phyloP scores from a whole-genome alignment of 2,329 filamentous ascomycete species.

The Biscogniauxia marginata region DNA sequence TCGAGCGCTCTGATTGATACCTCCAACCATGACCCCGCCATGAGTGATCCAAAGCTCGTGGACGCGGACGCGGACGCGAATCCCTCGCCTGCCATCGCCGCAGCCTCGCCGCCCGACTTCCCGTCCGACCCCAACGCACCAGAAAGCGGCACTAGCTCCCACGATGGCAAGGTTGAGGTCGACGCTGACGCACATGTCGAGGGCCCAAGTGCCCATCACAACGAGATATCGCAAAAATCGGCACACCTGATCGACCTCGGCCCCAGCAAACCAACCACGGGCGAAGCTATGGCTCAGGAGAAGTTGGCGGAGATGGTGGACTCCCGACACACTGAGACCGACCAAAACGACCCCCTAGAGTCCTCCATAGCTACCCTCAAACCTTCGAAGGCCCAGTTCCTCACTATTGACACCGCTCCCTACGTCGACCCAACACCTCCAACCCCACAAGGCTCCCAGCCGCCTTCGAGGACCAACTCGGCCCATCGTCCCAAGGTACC shows the following conservation, averaged over 20 bases:
- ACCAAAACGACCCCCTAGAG: conserved; percentile 33
- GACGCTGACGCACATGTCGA: not conserved
- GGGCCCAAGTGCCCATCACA: not conserved
- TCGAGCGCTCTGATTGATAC: conserved; percentile 20
- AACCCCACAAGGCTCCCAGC: conserved; percentile 54
- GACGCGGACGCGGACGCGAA: conserved; percentile 4
- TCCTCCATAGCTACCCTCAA: conserved; percentile 51
- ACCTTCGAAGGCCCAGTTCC: conserved; percentile 45
- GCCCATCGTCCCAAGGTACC: conserved; percentile 48
- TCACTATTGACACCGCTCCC: conserved; percentile 45
- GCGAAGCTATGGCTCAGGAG: not conserved
- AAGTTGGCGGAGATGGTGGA: not conserved
- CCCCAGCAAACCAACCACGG: not conserved
- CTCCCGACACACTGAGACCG: not conserved
- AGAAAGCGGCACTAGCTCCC: conserved; percentile 2
- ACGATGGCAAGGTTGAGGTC: not conserved
- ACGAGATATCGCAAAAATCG: not conserved
- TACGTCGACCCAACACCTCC: conserved; percentile 60
- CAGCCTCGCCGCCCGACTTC: conserved; percentile 3
- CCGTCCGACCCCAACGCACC: conserved; percentile 9
- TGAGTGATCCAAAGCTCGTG: conserved; percentile 27
- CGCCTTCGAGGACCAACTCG: conserved; percentile 59
- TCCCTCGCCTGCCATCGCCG: conserved; percentile 15
- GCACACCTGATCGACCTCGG: not conserved
- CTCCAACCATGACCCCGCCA: conserved; percentile 31